phyloP scores from a whole-genome alignment of 164 flowering plant genomes.

The Annona squamosa region DNA sequence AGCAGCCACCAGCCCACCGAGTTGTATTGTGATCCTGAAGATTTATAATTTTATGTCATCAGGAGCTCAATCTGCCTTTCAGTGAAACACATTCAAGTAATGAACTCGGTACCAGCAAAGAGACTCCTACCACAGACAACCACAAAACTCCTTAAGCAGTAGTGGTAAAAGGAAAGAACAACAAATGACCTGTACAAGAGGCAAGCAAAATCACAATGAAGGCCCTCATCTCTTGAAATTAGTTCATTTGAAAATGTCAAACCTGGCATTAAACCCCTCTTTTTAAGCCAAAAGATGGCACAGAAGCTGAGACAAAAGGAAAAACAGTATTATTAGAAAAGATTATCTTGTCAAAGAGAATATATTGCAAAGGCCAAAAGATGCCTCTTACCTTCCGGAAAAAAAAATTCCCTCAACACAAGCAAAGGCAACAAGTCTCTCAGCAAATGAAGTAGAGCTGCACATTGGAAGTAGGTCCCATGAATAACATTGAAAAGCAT shows the following conservation, averaged over 20 bases:
- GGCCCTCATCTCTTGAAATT: slow-evolving; percentile 83
- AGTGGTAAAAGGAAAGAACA: not conserved
- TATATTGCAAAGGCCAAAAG: not conserved
- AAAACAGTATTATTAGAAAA: not conserved
- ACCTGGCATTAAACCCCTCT: slow-evolving; percentile 87
- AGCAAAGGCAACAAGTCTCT: slow-evolving; percentile 75
- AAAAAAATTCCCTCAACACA: slow-evolving; percentile 91
- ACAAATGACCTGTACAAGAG: slow-evolving; percentile 51
- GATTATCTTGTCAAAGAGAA: not conserved
- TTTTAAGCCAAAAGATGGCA: slow-evolving; percentile 85
- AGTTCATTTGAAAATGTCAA: slow-evolving; percentile 85
- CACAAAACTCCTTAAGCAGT: not conserved
- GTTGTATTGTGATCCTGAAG: not conserved
- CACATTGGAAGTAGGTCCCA: slow-evolving; percentile 12
- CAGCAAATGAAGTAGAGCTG: slow-evolving; percentile 68
- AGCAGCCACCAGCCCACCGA: not conserved
- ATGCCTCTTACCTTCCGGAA: slow-evolving; percentile 61
- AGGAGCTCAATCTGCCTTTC: not conserved
- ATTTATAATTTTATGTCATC: no score
- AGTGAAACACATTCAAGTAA: not conserved
- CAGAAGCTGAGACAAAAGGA: slow-evolving; percentile 52
- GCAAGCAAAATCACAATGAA: slow-evolving; percentile 89
- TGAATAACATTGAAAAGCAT: slow-evolving; percentile 3
- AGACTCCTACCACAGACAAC: not conserved
- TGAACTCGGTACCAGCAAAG: not conserved